phyloP scores from a whole-genome alignment of 768 basidiomycete genomes.

The Podaxis sp. region DNA sequence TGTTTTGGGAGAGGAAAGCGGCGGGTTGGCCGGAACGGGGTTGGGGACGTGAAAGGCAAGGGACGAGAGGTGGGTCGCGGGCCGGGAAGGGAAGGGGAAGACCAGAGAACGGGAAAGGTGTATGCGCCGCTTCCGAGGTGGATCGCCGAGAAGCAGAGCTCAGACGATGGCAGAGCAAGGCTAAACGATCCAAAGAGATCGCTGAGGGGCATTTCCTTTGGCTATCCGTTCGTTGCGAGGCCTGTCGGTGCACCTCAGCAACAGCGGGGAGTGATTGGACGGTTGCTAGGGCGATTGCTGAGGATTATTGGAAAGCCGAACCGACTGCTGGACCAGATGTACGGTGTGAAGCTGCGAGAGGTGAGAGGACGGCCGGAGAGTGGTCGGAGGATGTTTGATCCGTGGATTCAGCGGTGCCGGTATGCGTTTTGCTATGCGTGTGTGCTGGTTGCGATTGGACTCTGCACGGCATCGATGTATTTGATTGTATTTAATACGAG shows the following conservation, averaged over 20 bases:
- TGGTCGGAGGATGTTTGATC: constrained; percentile 51
- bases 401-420: constrained; percentile 58
- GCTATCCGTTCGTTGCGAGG: constrained; percentile 62
- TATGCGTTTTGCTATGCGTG: constrained; percentile 58
- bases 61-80: constrained; percentile 14
- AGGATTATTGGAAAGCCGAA: constrained; percentile 45
- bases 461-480: constrained; percentile 38
- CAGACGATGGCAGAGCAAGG: constrained; percentile 41
- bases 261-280: neutral
- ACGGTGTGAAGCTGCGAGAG: constrained; percentile 42
- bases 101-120: constrained; percentile 16
- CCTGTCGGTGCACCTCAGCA: constrained; percentile 26
- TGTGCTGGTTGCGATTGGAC: constrained; percentile 40
- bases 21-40: neutral
- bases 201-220: constrained; percentile 47
- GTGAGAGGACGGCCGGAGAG: constrained; percentile 46
- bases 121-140: constrained; percentile 39
- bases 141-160: constrained; percentile 44
- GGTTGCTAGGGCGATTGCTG: constrained; percentile 20
- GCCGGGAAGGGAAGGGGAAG: neutral
- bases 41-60: constrained; percentile 12
- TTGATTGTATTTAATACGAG: constrained; percentile 44
- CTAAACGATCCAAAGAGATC: constrained; percentile 45
- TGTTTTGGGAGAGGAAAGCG: constrained; percentile 25
- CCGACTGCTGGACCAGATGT: constrained; percentile 40